Base-by-base conservation (phyloP, 192 early-diverging fungal species). In the Coemansia sp. region DNA sequence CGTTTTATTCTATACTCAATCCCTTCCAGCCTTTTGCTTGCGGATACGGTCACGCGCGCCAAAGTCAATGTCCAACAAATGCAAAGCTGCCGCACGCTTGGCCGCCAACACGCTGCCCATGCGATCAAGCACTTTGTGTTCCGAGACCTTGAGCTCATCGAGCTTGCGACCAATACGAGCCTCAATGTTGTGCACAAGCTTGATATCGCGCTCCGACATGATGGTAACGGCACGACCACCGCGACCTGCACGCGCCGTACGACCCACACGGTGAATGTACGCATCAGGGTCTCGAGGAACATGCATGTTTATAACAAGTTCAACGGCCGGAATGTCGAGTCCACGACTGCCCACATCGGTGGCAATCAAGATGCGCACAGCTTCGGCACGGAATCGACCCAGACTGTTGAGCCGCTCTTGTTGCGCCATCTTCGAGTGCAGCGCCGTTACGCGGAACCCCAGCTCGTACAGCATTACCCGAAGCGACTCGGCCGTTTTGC, bases 281-380 rank as follows among this genome's bases (percentile, higher is more conserved):
- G 96, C 95, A 43, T 94, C 92, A 6, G 96, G 90, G 73, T 95
- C 93, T 5, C 92, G 86, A 8, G 98, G 96, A 19, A 99, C 86
- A 69, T 99, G 93, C 78, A 92, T 96, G 64, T 99, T 99, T 50
- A 98, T 67, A 11, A 99, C 98, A 57, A 92, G 67, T 49, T 94
- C 84, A 3, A 99, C 98, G 0, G 89, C 86, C 8, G 94, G 95
- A 58, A 99, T 99, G 84, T 99, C 98, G 32, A 99, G 82, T 69
- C 98, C 97, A 85, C 96, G 92, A 81, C 89, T 91, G 53, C 93
- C 98, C 22, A 99, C 98, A 76, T 99, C 98, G 0, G 98, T 99
- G 21, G 95, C 92, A 21, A 99, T 86, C 27, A 99, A 78, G 29
- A 99, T 90, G 38, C 88, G 86, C 15, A 95, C 89, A 10, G 93